Percentiles rank a stretch among this genome's conserved stretches.
Conservation (phyloP, 2,329 filamentous ascomycete species). For the Beauveria brongniartii region DNA sequence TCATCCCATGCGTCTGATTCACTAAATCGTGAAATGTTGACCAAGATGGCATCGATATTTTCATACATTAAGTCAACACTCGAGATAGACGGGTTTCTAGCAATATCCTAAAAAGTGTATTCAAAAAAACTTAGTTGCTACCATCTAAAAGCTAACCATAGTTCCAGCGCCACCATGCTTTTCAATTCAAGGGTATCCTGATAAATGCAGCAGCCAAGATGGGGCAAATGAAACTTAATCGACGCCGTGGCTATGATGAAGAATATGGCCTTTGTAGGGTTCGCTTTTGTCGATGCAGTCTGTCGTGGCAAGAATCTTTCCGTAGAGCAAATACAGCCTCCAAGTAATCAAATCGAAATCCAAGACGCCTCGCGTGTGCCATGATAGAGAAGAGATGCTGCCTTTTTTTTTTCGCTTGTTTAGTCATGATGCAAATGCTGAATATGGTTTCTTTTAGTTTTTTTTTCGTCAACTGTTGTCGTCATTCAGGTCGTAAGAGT, state of each 20-base stretch:
- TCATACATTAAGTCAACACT: no score
- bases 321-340: background rate
- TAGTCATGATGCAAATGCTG: background rate
- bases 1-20: no score
- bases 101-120: background rate
- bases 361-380: background rate
- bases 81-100: background rate
- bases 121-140: background rate
- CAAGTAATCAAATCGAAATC: background rate
- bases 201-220: conserved; percentile 7
- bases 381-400: conserved; percentile 8
- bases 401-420: background rate
- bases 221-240: conserved; percentile 1
- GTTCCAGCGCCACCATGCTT: background rate
- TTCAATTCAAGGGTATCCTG: conserved; percentile 9
- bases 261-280: background rate
- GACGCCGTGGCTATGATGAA: background rate
- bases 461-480: background rate
- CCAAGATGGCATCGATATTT: no score
- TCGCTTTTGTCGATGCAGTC: background rate
- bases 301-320: background rate
- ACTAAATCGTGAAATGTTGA: no score
- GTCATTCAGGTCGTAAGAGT: background rate
- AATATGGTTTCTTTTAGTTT: background rate
- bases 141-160: conserved; percentile 1